Conservation (phyloP, 345 rosid species). For the Eucalyptus coolabah region DNA sequence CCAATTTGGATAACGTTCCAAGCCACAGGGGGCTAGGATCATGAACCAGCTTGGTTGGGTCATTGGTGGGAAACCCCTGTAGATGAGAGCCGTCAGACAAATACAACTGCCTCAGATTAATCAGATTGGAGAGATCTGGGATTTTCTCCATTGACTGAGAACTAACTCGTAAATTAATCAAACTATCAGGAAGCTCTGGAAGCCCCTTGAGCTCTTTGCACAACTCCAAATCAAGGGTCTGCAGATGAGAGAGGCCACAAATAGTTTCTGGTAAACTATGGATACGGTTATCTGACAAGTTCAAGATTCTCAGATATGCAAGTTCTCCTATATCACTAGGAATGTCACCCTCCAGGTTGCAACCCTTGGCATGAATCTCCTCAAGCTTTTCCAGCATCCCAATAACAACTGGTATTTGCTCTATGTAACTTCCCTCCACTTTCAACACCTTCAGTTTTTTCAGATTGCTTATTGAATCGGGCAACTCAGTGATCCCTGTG, state of each 20-base stretch:
- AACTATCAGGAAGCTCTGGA: not conserved
- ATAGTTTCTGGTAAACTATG: not conserved
- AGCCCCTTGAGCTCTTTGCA: not conserved
- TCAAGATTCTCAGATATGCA: not conserved
- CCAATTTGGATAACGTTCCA: not conserved
- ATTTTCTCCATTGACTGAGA: conserved; percentile 1
- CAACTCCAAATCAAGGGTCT: not conserved
- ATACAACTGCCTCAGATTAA: not conserved
- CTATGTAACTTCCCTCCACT: not conserved
- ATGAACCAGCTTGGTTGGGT: not conserved
- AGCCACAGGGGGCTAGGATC: not conserved
- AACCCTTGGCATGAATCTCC: conserved; percentile 4
- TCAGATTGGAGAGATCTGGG: not conserved
- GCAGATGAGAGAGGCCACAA: not conserved
- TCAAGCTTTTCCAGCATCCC: conserved; percentile 6
- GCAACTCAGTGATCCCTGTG: conserved; percentile 1
- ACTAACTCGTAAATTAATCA: not conserved
- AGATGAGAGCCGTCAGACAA: conserved; percentile 1
- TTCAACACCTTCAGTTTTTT: not conserved
- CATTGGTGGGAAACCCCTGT: not conserved
- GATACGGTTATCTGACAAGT: not conserved
- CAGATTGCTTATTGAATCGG: not conserved
- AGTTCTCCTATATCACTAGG: conserved; percentile 1
- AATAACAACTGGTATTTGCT: not conserved
- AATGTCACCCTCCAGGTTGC: conserved; percentile 3